phyloP scores from a whole-genome alignment of 257 asterid genomes.

The Agastache rugosa region DNA sequence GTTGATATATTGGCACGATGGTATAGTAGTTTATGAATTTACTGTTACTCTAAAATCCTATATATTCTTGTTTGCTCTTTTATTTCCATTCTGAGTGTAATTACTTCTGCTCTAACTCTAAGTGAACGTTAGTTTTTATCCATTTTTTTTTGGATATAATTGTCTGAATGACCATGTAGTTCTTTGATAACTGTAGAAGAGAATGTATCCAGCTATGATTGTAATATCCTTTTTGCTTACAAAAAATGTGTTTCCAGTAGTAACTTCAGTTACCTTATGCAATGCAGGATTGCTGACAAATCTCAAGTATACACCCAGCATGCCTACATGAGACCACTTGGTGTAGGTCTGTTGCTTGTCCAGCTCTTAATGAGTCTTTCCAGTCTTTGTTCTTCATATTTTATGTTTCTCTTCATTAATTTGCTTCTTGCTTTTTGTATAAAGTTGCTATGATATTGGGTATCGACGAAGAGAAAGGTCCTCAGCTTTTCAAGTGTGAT shows the following conservation, averaged over 20 bases:
- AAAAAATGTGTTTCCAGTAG: background rate
- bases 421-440: conserved; percentile 29
- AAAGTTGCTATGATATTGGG: conserved; percentile 96
- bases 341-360: conserved; percentile 74
- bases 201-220: background rate
- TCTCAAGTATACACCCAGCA: conserved; percentile 99
- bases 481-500: conserved; percentile 97
- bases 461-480: conserved; percentile 93
- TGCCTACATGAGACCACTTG: conserved; percentile 99
- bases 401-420: conserved; percentile 18
- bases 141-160: background rate
- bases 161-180: conserved; percentile 9
- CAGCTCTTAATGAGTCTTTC: conserved; percentile 20
- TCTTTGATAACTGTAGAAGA: background rate
- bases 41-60: background rate
- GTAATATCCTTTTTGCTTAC: conserved; percentile 1
- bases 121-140: background rate
- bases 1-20: conserved; percentile 91
- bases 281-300: conserved; percentile 96
- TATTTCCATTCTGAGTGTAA: background rate
- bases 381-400: conserved; percentile 12
- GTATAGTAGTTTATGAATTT: conserved; percentile 41
- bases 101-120: background rate
- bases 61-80: background rate
- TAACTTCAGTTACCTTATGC: conserved; percentile 25